Evolutionary conservation across 441 rosid species (phyloP), one percentile per base, ranked within the genome.

Genomic region (Breynia disticha): DNA sequence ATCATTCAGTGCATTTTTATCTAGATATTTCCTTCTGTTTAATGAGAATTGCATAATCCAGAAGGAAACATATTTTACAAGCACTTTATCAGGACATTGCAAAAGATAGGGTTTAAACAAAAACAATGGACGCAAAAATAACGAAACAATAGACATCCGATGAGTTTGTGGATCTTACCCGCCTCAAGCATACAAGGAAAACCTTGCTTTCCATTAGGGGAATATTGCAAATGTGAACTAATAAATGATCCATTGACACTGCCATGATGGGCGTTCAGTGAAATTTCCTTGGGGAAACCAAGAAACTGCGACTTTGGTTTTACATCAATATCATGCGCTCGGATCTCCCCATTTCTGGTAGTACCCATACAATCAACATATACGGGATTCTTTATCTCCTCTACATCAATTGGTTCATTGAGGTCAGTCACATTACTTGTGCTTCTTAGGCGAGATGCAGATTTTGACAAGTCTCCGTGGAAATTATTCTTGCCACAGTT

Each of bases 391-490:
- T 67, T 66, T 21, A 65, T 67, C 56, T 83, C 95, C 69, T 82
- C 94, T 65, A 63, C 67, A 67, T 56, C 75, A 63, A 81, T 44
- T 11, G 97, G 96, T 72, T 90, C 81, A 50, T 89, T 94, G 73
- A 90, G 69, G 71, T 94, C 95, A 50, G 94, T 82, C 75, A 94
- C 73, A 54, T 74, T 62, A 65, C 59, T 70, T 73, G 66, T 78
- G 56, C 79, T 67, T 59, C 77, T 79, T 24, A 60, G 45, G 56
- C 59, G 70, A 62, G 71, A 69, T 21, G 80, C 73, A 52, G 79
- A 56, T 55, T 68, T 71, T 20, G 57, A 56, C 48, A 66, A 59
- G 71, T 76, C 75, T 55, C 66, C 76, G 4, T 63, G 75, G 64
- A 54, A 65, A 63, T 55, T 75, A 60, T 60, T 74, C 75, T 75